Conservation (phyloP, 306 rosid species). For the Prunus salicina region DNA sequence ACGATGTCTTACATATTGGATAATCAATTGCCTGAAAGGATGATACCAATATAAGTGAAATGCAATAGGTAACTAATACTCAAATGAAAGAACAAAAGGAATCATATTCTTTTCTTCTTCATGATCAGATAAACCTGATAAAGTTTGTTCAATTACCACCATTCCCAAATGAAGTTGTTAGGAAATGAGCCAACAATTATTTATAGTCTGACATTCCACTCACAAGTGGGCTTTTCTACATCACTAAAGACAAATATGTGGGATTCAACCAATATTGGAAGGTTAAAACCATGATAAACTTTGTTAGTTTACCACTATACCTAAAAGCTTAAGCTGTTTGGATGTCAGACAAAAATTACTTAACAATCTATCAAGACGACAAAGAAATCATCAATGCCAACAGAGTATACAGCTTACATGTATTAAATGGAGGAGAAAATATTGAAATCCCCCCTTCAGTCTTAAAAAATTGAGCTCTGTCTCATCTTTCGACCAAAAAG, state of each 20-base stretch:
- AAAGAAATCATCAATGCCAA: background rate
- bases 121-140: background rate
- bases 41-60: conserved; percentile 21
- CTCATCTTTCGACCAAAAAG: too few relatives aligned
- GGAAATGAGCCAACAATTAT: background rate
- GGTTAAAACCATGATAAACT: background rate
- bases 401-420: background rate
- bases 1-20: conserved; percentile 80
- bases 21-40: conserved; percentile 71
- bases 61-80: background rate
- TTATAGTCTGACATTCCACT: background rate
- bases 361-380: background rate
- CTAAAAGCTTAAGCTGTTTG: background rate
- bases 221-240: background rate
- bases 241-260: background rate
- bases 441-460: too few relatives aligned
- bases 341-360: background rate
- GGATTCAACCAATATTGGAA: background rate
- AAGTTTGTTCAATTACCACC: background rate
- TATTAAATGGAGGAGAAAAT: too few relatives aligned
- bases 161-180: background rate
- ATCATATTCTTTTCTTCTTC: background rate
- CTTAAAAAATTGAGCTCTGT: too few relatives aligned
- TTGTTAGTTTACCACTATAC: background rate
- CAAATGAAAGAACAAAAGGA: conserved; percentile 4